Evolutionary conservation across 2,329 filamentous ascomycete genomes (phyloP).

Genomic region (Hypoxylon sp.): DNA sequence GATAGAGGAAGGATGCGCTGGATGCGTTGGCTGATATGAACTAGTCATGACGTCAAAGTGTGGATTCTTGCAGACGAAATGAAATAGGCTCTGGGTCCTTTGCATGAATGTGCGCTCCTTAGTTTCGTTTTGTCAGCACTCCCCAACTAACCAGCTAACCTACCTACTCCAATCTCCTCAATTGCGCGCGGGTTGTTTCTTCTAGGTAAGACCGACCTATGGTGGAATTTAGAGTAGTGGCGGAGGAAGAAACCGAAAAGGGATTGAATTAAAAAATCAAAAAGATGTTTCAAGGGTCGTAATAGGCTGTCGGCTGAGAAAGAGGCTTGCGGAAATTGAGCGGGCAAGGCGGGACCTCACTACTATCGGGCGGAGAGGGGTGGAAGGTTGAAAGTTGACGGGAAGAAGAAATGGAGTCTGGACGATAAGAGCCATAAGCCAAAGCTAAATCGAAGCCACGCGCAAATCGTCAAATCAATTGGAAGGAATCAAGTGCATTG

Average conservation of each 20-base stretch:
- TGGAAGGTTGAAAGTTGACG: too few relatives aligned
- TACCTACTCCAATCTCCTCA: slow-evolving; percentile 15
- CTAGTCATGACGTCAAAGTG: slow-evolving; percentile 32
- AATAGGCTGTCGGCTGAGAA: slow-evolving; percentile 15
- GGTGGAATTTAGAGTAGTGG: slow-evolving; percentile 25
- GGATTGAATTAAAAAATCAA: slow-evolving; percentile 29
- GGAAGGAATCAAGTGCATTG: too few relatives aligned
- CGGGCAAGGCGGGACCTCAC: slow-evolving; percentile 32
- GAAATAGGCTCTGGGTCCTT: slow-evolving; percentile 23
- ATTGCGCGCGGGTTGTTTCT: slow-evolving; percentile 9
- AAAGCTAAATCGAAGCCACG: too few relatives aligned
- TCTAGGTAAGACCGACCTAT: slow-evolving; percentile 9
- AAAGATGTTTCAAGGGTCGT: slow-evolving; percentile 18
- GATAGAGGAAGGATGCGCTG: slow-evolving; percentile 15
- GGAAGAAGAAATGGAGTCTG: slow-evolving; percentile 2
- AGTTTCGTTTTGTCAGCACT: slow-evolving; percentile 5
- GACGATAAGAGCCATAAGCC: too few relatives aligned
- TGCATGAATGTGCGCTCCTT: slow-evolving; percentile 15
- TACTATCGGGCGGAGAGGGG: slow-evolving; percentile 32
- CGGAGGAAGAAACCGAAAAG: slow-evolving; percentile 34
- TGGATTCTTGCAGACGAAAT: slow-evolving; percentile 29
- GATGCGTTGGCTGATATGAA: too few relatives aligned
- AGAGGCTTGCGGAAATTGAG: slow-evolving; percentile 33
- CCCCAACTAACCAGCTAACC: too few relatives aligned
- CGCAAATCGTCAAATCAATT: not conserved